Conservation (phyloP, 768 basidiomycete species). For the Termitomyces sp. region DNA sequence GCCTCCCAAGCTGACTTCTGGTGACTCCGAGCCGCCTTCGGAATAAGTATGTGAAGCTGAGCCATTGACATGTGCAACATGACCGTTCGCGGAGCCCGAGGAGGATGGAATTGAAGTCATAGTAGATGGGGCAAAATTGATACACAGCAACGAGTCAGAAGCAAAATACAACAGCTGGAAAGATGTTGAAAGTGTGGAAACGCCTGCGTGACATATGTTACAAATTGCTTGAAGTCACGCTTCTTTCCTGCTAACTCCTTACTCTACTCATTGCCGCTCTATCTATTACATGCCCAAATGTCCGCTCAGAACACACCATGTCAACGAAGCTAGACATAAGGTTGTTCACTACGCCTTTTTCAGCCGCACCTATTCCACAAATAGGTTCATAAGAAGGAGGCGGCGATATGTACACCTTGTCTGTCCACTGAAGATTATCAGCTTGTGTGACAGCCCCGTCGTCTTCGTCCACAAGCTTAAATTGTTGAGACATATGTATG, state of each 20-base stretch:
- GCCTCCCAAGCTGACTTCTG: constrained; percentile 27
- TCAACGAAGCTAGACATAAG: constrained; percentile 54
- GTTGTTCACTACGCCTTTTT: constrained; percentile 39
- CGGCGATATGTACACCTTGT: constrained; percentile 29
- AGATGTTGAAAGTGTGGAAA: constrained; percentile 8
- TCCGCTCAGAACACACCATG: constrained; percentile 30
- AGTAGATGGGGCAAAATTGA: constrained; percentile 1
- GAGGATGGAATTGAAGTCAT: constrained; percentile 36
- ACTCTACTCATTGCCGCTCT: constrained; percentile 10
- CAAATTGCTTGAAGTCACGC: constrained; percentile 5
- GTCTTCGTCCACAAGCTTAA: constrained; percentile 5
- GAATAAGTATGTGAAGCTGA: constrained; percentile 32
- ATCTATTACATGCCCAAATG: constrained; percentile 37
- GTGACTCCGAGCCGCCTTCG: constrained; percentile 29
- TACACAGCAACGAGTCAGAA: constrained; percentile 7
- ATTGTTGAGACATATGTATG: background rate
- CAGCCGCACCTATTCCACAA: constrained; percentile 35
- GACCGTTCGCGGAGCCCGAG: constrained; percentile 46
- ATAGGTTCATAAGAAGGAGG: constrained; percentile 48
- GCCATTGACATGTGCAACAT: constrained; percentile 44
- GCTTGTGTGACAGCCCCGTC: background rate
- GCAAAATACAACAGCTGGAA: constrained; percentile 7
- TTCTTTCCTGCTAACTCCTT: background rate
- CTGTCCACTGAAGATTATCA: background rate
- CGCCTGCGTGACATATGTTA: constrained; percentile 15